A percentile compares a stretch with the other conserved stretches of the same genome.
These are phyloP conservation scores for Metschnikowia gruessii DNA, from an alignment of 805 yeast genomes.

Conservation along the genomic window DNA sequence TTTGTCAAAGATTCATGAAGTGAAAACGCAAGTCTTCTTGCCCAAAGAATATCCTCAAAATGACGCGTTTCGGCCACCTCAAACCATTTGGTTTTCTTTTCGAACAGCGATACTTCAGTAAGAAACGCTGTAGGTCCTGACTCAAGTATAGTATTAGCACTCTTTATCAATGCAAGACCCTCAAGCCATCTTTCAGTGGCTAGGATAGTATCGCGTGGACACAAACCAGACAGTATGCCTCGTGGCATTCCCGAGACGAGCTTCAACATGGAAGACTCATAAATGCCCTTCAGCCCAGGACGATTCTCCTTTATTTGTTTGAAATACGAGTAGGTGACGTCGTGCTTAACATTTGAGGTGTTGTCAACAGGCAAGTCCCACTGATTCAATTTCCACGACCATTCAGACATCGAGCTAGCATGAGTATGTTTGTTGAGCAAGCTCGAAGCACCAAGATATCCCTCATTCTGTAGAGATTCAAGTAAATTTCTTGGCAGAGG, in stretches of 20 bases:
- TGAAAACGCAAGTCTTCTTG: slow-evolving; percentile 40
- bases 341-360: slow-evolving; percentile 36
- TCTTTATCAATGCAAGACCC: slow-evolving; percentile 11
- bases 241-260: slow-evolving; percentile 13
- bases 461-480: slow-evolving; percentile 45
- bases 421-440: slow-evolving; percentile 31
- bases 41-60: slow-evolving; percentile 32
- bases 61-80: slow-evolving; percentile 4
- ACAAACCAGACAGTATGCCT: not conserved
- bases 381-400: slow-evolving; percentile 72
- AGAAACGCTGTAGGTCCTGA: slow-evolving; percentile 9
- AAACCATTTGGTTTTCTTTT: slow-evolving; percentile 13
- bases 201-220: not conserved
- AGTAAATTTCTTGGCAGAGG: slow-evolving; percentile 22
- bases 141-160: slow-evolving; percentile 1
- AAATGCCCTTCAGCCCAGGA: slow-evolving; percentile 9
- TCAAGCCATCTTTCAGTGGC: slow-evolving; percentile 7
- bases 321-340: slow-evolving; percentile 50
- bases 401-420: slow-evolving; percentile 34
- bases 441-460: slow-evolving; percentile 57
- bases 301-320: slow-evolving; percentile 44
- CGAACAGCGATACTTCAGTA: slow-evolving; percentile 11
- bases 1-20: not conserved
- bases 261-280: slow-evolving; percentile 22
- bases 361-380: slow-evolving; percentile 69